Evolutionary conservation across 73 alveolate genomes (phyloP).

Genomic region (Uronychia binucleata): DNA sequence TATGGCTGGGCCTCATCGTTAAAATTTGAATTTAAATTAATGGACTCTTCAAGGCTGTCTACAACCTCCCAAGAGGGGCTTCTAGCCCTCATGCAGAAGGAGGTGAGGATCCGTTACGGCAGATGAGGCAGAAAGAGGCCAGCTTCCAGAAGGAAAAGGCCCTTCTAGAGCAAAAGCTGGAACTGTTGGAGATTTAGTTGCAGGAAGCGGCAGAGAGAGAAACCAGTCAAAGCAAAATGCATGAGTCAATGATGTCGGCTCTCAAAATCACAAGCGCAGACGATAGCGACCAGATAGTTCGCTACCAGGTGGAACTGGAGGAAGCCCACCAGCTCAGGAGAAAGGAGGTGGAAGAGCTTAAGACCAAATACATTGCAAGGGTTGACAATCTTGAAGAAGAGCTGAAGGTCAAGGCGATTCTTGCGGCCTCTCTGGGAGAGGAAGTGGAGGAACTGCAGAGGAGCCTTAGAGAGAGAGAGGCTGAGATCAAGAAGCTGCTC

Average conservation of each 20-base stretch:
- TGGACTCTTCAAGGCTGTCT: too few relatives aligned
- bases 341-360: background rate
- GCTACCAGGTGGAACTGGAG: background rate
- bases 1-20: too few relatives aligned
- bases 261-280: background rate
- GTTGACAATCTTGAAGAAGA: background rate
- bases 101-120: too few relatives aligned
- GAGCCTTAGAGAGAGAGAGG: background rate
- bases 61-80: too few relatives aligned
- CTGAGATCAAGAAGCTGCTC: background rate
- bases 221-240: background rate
- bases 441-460: background rate
- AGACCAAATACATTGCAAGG: background rate
- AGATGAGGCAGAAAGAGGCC: background rate
- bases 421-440: background rate
- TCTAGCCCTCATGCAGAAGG: too few relatives aligned
- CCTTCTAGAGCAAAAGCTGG: background rate
- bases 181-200: background rate
- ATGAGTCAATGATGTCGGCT: background rate
- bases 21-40: too few relatives aligned
- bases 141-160: background rate
- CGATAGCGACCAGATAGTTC: background rate
- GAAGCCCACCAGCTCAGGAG: background rate
- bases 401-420: too few relatives aligned
- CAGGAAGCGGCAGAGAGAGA: background rate